A percentile compares a stretch with the other conserved stretches of the same genome.
These are phyloP conservation scores for Leishmania tarentolae DNA, from an alignment of 208 protist genomes.

Conservation along the genomic window DNA sequence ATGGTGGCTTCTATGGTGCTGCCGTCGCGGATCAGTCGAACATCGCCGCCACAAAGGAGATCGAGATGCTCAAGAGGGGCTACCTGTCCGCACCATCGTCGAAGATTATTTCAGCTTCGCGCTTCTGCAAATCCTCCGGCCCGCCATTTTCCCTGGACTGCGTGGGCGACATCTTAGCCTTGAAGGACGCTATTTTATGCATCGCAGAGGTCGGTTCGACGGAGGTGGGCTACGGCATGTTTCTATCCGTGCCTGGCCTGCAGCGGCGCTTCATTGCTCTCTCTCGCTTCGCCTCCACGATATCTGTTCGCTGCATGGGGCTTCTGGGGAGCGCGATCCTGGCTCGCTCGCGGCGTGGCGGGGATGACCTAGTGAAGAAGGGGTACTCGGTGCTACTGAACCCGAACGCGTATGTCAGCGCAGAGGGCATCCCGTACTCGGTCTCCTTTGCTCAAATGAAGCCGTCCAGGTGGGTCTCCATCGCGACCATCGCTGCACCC, in stretches of 20 bases:
- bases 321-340: constrained; percentile 58
- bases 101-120: constrained; percentile 66
- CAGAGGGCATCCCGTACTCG: constrained; percentile 81
- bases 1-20: neutral
- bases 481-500: constrained; percentile 40
- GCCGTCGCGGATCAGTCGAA: constrained; percentile 12
- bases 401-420: constrained; percentile 84
- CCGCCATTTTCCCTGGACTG: constrained; percentile 68
- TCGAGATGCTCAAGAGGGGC: constrained; percentile 46
- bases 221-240: constrained; percentile 65
- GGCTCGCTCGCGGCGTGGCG: constrained; percentile 54
- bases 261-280: constrained; percentile 66
- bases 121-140: constrained; percentile 60
- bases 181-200: constrained; percentile 84
- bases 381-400: constrained; percentile 64
- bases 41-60: constrained; percentile 28
- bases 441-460: constrained; percentile 78
- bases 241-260: constrained; percentile 58
- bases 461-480: constrained; percentile 55
- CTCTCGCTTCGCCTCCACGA: constrained; percentile 66
- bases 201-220: constrained; percentile 74
- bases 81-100: constrained; percentile 34
- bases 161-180: constrained; percentile 52
- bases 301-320: constrained; percentile 66
- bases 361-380: constrained; percentile 39